Conservation (phyloP, 2,329 filamentous ascomycete genomes). For the Aspergillus piperis region DNA sequence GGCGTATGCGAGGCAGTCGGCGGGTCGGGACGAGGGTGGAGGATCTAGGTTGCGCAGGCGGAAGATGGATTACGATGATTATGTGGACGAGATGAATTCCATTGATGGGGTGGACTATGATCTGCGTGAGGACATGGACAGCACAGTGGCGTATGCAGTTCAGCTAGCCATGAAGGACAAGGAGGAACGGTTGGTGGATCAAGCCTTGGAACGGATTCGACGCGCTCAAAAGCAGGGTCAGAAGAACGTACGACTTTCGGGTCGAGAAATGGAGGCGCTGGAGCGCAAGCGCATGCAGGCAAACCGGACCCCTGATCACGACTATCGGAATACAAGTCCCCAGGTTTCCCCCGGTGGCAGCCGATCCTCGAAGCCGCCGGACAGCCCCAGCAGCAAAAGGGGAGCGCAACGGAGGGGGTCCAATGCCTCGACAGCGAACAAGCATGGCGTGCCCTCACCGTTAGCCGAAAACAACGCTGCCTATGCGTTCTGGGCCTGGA, state of each 20-base stretch:
- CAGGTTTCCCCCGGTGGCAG: slow-evolving; percentile 7
- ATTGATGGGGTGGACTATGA: slow-evolving; percentile 53
- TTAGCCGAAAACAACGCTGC: slow-evolving; percentile 40
- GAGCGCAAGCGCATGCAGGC: slow-evolving; percentile 66
- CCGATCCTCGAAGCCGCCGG: slow-evolving; percentile 25
- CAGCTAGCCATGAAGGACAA: slow-evolving; percentile 62
- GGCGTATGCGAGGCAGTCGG: slow-evolving; percentile 35
- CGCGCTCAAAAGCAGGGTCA: slow-evolving; percentile 75
- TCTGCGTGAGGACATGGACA: slow-evolving; percentile 55
- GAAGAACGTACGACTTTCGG: slow-evolving; percentile 75
- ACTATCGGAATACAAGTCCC: slow-evolving; percentile 15
- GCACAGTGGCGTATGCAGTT: slow-evolving; percentile 48
- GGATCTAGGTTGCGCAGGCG: slow-evolving; percentile 38
- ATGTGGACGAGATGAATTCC: slow-evolving; percentile 48
- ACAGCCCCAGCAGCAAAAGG: slow-evolving; percentile 20
- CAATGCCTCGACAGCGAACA: slow-evolving; percentile 15
- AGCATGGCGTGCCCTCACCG: slow-evolving; percentile 33
- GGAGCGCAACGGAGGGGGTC: slow-evolving; percentile 23
- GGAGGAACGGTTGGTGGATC: slow-evolving; percentile 75
- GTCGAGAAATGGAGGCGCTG: slow-evolving; percentile 77
- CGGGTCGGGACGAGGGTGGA: slow-evolving; percentile 31
- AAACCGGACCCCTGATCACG: slow-evolving; percentile 30
- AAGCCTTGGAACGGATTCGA: slow-evolving; percentile 77
- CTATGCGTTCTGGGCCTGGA: slow-evolving; percentile 51
- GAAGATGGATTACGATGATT: slow-evolving; percentile 47